These are phyloP conservation scores for Pythium phragmitis DNA, from an alignment of 352 stramenopile species.

Conservation along the genomic window DNA sequence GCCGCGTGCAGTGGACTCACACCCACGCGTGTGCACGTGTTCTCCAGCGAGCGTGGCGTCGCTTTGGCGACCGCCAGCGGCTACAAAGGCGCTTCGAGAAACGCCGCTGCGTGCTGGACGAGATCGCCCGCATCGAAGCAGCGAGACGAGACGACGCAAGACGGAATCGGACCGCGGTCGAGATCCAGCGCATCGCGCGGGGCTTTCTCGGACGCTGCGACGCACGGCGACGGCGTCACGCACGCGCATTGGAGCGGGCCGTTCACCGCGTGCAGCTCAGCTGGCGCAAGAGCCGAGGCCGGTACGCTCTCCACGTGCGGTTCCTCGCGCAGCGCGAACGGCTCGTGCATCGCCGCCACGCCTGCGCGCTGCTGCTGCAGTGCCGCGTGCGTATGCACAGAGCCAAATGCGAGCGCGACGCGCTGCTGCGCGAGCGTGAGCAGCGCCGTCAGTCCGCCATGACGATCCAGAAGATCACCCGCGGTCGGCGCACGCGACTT, in stretches of 20 bases:
- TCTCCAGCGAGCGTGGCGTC: conserved; percentile 20
- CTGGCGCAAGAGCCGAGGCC: conserved; percentile 44
- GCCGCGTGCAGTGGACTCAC: conserved; percentile 5
- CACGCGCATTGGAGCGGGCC: conserved; percentile 30
- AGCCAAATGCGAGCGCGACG: conserved; percentile 17
- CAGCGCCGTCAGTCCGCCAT: conserved; percentile 28
- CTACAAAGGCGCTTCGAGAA: conserved; percentile 22
- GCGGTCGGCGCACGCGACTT: conserved; percentile 25
- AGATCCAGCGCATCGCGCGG: conserved; percentile 43
- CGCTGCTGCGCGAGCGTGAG: conserved; percentile 24
- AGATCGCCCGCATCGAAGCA: conserved; percentile 23
- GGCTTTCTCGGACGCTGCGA: conserved; percentile 34
- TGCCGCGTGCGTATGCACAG: conserved; percentile 33
- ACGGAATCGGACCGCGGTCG: conserved; percentile 25
- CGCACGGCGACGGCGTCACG: conserved; percentile 21
- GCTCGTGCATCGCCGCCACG: conserved; percentile 29
- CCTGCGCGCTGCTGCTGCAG: conserved; percentile 41
- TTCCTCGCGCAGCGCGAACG: conserved; percentile 47
- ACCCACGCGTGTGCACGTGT: neutral
- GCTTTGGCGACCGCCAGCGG: neutral
- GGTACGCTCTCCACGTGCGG: conserved; percentile 47
- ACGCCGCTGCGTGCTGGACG: conserved; percentile 32
- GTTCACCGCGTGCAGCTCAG: conserved; percentile 43
- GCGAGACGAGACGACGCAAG: conserved; percentile 4
- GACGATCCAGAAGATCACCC: conserved; percentile 40